Conservation (phyloP, 306 rosid genomes). For the Glycine latifolia region DNA sequence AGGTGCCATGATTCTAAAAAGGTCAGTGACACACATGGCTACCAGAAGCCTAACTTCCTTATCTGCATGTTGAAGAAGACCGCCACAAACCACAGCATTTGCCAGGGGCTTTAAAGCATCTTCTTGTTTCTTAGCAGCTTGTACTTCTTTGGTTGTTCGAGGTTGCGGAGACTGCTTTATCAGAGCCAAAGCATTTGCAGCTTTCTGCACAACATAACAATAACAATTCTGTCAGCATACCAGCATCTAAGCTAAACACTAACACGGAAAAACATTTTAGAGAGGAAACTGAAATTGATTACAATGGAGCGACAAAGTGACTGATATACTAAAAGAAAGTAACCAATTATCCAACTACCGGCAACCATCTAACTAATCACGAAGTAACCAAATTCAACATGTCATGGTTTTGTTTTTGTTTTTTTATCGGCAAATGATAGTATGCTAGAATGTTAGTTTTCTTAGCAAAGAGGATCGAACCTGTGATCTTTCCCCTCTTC, state of each 20-base stretch:
- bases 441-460: too few relatives aligned
- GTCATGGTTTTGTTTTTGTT: too few relatives aligned
- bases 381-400: not conserved
- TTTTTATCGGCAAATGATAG: too few relatives aligned
- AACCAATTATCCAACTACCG: not conserved
- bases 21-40: slow-evolving; percentile 75
- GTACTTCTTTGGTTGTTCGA: slow-evolving; percentile 45
- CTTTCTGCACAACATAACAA: slow-evolving; percentile 64
- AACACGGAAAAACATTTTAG: not conserved
- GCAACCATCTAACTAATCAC: not conserved
- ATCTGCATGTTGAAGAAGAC: slow-evolving; percentile 71
- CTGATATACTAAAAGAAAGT: not conserved
- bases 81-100: slow-evolving; percentile 53
- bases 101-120: slow-evolving; percentile 63
- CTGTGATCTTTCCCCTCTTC: too few relatives aligned
- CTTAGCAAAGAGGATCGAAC: too few relatives aligned
- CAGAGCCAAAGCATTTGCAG: slow-evolving; percentile 65
- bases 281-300: slow-evolving; percentile 20
- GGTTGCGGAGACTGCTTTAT: slow-evolving; percentile 68
- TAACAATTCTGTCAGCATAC: not conserved
- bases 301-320: not conserved
- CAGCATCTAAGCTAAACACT: not conserved
- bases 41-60: slow-evolving; percentile 84
- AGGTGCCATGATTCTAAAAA: slow-evolving; percentile 86
- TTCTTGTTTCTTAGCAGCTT: slow-evolving; percentile 52